These are phyloP conservation scores for Colletotrichum eremochloae DNA, from an alignment of 2,329 filamentous ascomycete species.

Conservation along the genomic window DNA sequence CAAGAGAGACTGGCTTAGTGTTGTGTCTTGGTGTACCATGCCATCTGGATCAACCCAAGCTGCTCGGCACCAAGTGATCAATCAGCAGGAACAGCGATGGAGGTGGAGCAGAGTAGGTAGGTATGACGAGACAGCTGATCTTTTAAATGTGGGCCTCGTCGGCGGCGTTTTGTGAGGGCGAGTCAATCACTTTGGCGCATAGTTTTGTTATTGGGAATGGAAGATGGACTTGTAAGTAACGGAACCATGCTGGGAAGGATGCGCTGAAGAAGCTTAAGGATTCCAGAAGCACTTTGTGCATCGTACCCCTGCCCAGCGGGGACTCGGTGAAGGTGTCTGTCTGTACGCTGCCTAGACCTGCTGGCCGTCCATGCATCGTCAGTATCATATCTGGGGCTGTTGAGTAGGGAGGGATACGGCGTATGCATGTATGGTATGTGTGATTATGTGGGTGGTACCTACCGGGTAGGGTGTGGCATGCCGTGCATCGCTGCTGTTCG, in stretches of 20 bases:
- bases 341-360: background rate
- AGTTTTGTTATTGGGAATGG: background rate
- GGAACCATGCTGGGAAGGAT: background rate
- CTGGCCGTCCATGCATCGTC: background rate
- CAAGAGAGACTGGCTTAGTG: background rate
- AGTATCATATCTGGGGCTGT: background rate
- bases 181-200: background rate
- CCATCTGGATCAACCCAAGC: conserved; percentile 1
- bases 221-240: background rate
- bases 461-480: background rate
- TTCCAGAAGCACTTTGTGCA: background rate
- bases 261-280: background rate
- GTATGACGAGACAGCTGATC: background rate
- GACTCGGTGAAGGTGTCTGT: background rate
- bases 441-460: background rate
- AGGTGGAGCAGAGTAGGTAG: background rate
- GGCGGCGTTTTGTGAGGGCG: background rate
- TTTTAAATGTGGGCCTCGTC: no score
- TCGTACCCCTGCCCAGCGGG: background rate
- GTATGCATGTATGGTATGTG: background rate
- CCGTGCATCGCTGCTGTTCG: background rate
- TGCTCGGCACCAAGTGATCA: background rate
- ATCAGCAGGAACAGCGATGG: background rate
- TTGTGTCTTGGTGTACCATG: conserved; percentile 12
- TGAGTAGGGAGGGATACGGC: background rate